A percentile compares a stretch with the other conserved stretches of the same genome.
These are phyloP conservation scores for Ustilago bromivora DNA, from an alignment of 1,284 basidiomycete species.

Conservation along the genomic window DNA sequence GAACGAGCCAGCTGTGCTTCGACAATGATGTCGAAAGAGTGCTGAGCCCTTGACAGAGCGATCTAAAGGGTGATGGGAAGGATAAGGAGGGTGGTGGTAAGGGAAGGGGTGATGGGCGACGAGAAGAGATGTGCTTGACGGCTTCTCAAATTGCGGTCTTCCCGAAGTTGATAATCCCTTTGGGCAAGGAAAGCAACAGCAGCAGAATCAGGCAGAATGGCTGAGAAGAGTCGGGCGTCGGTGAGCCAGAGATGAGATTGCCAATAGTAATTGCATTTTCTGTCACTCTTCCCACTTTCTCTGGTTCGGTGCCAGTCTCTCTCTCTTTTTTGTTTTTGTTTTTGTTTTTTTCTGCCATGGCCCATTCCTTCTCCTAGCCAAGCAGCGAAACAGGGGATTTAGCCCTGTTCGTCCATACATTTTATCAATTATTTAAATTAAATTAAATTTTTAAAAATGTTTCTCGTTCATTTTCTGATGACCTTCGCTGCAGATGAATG, in stretches of 20 bases:
- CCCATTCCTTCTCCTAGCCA: neutral
- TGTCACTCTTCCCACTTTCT: neutral
- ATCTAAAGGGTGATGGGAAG: neutral
- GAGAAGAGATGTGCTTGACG: neutral
- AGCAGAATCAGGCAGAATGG: neutral
- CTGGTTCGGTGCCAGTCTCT: neutral
- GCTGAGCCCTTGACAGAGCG: neutral
- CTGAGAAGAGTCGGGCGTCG: neutral
- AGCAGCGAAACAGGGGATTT: neutral
- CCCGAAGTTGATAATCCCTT: neutral
- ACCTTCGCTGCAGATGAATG: neutral
- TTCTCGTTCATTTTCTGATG: neutral
- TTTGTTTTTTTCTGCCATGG: too few relatives aligned
- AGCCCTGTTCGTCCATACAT: neutral
- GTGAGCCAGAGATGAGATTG: constrained; percentile 1
- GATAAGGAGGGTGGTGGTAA: neutral
- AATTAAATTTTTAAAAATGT: neutral
- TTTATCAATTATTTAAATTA: neutral
- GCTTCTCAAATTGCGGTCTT: neutral
- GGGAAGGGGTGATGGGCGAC: neutral
- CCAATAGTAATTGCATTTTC: constrained; percentile 1
- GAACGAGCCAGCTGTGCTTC: neutral
- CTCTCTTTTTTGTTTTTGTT: neutral
- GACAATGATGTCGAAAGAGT: neutral
- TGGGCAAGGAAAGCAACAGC: neutral